Percentiles rank a stretch among this genome's conserved stretches.
phyloP scores from a whole-genome alignment of 306 rosid species.

The Fragaria nilgerrensis region DNA sequence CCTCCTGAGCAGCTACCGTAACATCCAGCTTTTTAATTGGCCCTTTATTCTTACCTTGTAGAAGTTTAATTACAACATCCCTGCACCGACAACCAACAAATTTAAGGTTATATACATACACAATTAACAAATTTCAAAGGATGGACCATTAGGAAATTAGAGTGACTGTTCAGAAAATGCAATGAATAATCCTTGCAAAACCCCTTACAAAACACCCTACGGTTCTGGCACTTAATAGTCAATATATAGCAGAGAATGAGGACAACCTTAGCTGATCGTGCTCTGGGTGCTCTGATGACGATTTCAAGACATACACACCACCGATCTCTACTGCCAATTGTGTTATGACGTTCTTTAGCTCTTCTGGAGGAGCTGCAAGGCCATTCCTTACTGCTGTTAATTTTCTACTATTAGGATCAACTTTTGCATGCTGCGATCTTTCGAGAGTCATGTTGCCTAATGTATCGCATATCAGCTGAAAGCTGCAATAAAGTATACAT shows the following conservation, averaged over 20 bases:
- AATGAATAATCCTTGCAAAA: neutral
- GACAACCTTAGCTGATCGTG: constrained; percentile 71
- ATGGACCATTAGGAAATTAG: neutral
- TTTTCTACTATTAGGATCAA: constrained; percentile 61
- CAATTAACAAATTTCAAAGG: neutral
- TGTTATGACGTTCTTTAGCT: constrained; percentile 55
- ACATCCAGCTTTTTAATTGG: constrained; percentile 71
- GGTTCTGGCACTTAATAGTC: neutral
- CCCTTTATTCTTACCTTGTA: constrained; percentile 15
- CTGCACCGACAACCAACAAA: constrained; percentile 43
- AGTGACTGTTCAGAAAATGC: neutral
- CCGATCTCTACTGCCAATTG: constrained; percentile 67
- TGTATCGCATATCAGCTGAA: constrained; percentile 68
- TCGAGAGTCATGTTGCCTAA: constrained; percentile 14
- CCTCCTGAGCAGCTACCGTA: constrained; percentile 54
- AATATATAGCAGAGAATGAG: neutral
- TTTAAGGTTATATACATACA: constrained; percentile 8
- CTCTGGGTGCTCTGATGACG: constrained; percentile 58
- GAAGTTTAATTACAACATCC: constrained; percentile 73
- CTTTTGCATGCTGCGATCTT: constrained; percentile 30
- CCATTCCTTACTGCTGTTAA: constrained; percentile 55
- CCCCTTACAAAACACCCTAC: neutral
- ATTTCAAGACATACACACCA: constrained; percentile 65
- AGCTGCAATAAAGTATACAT: constrained; percentile 47
- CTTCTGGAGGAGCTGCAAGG: constrained; percentile 59